phyloP scores from a whole-genome alignment of 2,329 filamentous ascomycete genomes.

The Botrytis elliptica region DNA sequence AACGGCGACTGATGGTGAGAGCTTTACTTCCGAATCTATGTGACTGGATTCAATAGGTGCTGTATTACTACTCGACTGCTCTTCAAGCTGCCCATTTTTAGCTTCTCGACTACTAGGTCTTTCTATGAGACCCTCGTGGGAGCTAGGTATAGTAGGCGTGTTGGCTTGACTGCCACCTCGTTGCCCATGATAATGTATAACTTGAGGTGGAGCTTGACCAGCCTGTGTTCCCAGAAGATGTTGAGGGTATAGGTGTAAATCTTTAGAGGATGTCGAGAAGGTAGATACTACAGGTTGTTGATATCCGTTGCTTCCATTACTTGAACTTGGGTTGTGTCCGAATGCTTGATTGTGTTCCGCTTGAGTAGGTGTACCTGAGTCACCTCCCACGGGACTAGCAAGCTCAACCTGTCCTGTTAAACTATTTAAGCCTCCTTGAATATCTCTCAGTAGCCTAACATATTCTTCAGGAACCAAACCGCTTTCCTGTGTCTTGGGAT shows the following conservation, averaged over 20 bases:
- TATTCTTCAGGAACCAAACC: conserved; percentile 96
- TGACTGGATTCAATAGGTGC: not conserved
- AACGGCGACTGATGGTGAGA: not conserved
- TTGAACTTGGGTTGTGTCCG: conserved; percentile 48
- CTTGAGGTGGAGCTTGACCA: conserved; percentile 62
- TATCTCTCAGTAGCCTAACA: conserved; percentile 86
- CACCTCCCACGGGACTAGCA: conserved; percentile 52
- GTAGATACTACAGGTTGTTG: conserved; percentile 67
- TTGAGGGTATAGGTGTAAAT: conserved; percentile 66
- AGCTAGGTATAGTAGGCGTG: conserved; percentile 52
- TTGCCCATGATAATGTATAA: conserved; percentile 66
- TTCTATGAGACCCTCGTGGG: conserved; percentile 33
- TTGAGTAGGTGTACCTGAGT: conserved; percentile 61
- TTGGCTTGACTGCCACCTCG: conserved; percentile 66
- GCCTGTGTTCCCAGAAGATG: conserved; percentile 62
- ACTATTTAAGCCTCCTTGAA: conserved; percentile 83
- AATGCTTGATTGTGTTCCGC: conserved; percentile 52
- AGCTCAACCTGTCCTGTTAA: conserved; percentile 57
- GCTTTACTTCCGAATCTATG: not conserved
- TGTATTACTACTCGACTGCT: conserved; percentile 14
- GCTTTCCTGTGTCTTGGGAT: conserved; percentile 90
- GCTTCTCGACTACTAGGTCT: conserved; percentile 34
- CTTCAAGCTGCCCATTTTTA: conserved; percentile 30
- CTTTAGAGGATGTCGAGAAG: conserved; percentile 69
- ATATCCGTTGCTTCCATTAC: conserved; percentile 57